These are phyloP conservation scores for Brasilioporus rufonigricans DNA, from an alignment of 768 basidiomycete genomes.

Conservation along the genomic window DNA sequence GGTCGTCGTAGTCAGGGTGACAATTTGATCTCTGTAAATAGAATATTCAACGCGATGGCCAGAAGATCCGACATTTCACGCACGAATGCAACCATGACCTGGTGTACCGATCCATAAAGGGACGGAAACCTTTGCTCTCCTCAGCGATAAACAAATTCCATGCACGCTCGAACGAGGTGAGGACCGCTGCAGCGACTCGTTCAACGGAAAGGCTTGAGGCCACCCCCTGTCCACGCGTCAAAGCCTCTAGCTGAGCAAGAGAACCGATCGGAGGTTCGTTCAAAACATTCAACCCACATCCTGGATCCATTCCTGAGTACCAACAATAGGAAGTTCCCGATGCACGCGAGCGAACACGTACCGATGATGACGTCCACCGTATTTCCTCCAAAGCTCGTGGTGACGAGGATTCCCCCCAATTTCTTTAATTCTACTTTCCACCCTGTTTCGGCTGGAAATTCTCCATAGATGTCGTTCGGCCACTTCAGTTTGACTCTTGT, in stretches of 20 bases:
- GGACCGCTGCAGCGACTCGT: conserved; percentile 66
- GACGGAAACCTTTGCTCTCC: conserved; percentile 63
- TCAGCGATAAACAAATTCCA: conserved; percentile 66
- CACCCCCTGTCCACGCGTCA: conserved; percentile 5
- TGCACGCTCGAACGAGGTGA: conserved; percentile 73
- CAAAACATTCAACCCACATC: conserved; percentile 85
- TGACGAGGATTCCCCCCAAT: conserved; percentile 90
- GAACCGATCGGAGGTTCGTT: conserved; percentile 83
- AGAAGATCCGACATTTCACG: conserved; percentile 32
- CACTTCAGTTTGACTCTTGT: conserved; percentile 80
- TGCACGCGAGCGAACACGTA: conserved; percentile 35
- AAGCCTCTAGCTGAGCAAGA: conserved; percentile 62
- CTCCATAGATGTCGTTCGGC: conserved; percentile 95
- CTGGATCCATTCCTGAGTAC: conserved; percentile 39
- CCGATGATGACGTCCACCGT: conserved; percentile 80
- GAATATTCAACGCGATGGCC: conserved; percentile 3
- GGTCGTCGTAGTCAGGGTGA: conserved; percentile 74
- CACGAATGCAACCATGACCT: conserved; percentile 90
- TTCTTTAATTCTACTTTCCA: conserved; percentile 56
- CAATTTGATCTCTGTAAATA: conserved; percentile 65
- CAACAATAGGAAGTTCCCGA: background rate
- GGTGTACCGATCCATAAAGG: conserved; percentile 80
- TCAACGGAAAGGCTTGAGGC: conserved; percentile 59
- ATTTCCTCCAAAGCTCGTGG: conserved; percentile 74
- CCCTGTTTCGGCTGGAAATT: conserved; percentile 39